A percentile compares a stretch with the other conserved stretches of the same genome.
These are phyloP conservation scores for Elsinoe fawcettii DNA, from an alignment of 2,329 filamentous ascomycete genomes.

Conservation along the genomic window DNA sequence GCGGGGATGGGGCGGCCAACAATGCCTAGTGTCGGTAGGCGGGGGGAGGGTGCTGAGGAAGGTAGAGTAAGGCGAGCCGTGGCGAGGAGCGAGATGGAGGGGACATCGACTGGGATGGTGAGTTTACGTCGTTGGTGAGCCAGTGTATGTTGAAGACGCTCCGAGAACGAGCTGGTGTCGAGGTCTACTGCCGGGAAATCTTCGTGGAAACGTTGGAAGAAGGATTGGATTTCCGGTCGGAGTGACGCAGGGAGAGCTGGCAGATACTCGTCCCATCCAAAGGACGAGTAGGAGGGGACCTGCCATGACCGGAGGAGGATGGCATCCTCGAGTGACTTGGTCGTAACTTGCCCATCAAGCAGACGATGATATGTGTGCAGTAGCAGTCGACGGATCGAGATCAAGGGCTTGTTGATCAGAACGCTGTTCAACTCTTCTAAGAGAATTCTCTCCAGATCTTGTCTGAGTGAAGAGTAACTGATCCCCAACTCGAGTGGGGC, in stretches of 20 bases:
- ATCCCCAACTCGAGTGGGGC: conserved; percentile 57
- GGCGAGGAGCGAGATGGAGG: conserved; percentile 72
- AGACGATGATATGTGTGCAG: conserved; percentile 32
- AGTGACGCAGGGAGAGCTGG: conserved; percentile 41
- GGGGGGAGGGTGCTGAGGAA: conserved; percentile 23
- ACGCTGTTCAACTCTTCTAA: conserved; percentile 40
- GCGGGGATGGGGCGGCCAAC: conserved; percentile 60
- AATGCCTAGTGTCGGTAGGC: conserved; percentile 38
- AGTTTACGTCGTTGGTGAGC: conserved; percentile 46
- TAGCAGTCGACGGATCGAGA: conserved; percentile 46
- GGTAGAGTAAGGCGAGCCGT: conserved; percentile 60
- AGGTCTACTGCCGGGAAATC: conserved; percentile 25
- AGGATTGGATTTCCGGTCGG: conserved; percentile 39
- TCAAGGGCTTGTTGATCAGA: conserved; percentile 37
- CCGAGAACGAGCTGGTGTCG: conserved; percentile 23
- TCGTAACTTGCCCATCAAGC: conserved; percentile 41
- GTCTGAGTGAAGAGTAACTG: conserved; percentile 67
- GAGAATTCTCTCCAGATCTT: conserved; percentile 54
- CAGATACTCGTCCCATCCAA: conserved; percentile 48
- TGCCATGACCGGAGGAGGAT: conserved; percentile 47
- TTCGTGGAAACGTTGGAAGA: conserved; percentile 52
- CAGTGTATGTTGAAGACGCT: too few relatives aligned
- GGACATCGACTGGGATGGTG: conserved; percentile 82
- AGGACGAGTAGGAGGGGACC: conserved; percentile 43
- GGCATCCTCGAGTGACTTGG: conserved; percentile 44